phyloP scores from a whole-genome alignment of 768 basidiomycete species.

The Leccinum aurantiacum region DNA sequence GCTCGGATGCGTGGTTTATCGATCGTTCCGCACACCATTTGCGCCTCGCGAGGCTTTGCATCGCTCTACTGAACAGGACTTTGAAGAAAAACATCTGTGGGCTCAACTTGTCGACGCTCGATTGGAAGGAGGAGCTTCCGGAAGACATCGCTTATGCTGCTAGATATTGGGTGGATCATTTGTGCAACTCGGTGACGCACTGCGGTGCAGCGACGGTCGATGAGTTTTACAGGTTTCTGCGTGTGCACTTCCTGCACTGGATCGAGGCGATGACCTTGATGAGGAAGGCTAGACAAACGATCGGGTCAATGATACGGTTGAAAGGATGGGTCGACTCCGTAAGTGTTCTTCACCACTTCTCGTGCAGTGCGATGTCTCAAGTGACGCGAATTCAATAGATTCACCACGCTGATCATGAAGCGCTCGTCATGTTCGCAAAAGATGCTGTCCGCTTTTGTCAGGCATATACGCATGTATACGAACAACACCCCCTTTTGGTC shows the following conservation, averaged over 20 bases:
- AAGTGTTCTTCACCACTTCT: neutral
- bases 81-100: slow-evolving; percentile 29
- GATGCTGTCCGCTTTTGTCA: slow-evolving; percentile 35
- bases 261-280: slow-evolving; percentile 34
- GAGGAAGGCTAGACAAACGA: slow-evolving; percentile 33
- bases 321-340: slow-evolving; percentile 29
- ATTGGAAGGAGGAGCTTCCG: slow-evolving; percentile 17
- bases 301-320: slow-evolving; percentile 25
- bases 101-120: slow-evolving; percentile 20
- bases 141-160: slow-evolving; percentile 30
- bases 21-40: slow-evolving; percentile 23
- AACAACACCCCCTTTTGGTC: slow-evolving; percentile 34
- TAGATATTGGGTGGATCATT: slow-evolving; percentile 31
- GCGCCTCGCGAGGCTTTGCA: slow-evolving; percentile 27
- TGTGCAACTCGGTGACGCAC: slow-evolving; percentile 17
- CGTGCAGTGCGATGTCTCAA: neutral
- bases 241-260: slow-evolving; percentile 33
- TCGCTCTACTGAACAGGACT: slow-evolving; percentile 13
- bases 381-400: slow-evolving; percentile 11
- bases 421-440: slow-evolving; percentile 20
- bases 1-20: slow-evolving; percentile 30
- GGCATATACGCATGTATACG: slow-evolving; percentile 30
- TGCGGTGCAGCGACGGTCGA: slow-evolving; percentile 9
- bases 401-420: slow-evolving; percentile 12
- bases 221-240: slow-evolving; percentile 23